These are phyloP conservation scores for Rosellinia necatrix DNA, from an alignment of 2,329 filamentous ascomycete genomes.

Conservation along the genomic window DNA sequence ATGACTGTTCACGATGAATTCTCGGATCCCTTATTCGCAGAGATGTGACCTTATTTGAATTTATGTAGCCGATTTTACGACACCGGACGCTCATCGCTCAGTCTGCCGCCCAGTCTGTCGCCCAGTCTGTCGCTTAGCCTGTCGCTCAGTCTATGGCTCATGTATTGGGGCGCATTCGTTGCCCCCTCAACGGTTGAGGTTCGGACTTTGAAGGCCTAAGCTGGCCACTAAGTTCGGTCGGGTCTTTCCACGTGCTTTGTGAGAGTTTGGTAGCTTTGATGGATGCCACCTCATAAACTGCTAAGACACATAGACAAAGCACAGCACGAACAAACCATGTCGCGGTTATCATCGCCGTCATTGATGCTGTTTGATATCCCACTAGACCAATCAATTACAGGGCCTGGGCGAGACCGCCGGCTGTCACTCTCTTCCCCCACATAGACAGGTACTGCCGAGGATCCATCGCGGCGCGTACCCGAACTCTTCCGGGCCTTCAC, in stretches of 20 bases:
- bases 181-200: too few relatives aligned
- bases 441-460: slow-evolving; percentile 18
- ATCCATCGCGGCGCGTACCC: slow-evolving; percentile 22
- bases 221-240: too few relatives aligned
- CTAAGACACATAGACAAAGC: too few relatives aligned
- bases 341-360: slow-evolving; percentile 14
- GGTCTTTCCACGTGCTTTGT: too few relatives aligned
- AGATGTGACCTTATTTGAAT: slow-evolving; percentile 1
- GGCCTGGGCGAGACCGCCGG: slow-evolving; percentile 12
- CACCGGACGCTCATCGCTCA: too few relatives aligned
- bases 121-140: too few relatives aligned
- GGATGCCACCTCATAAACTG: background rate
- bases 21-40: slow-evolving; percentile 1
- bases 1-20: slow-evolving; percentile 7
- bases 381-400: slow-evolving; percentile 14
- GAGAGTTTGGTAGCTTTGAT: background rate
- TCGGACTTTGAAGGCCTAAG: too few relatives aligned
- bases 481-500: slow-evolving; percentile 23
- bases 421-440: slow-evolving; percentile 2
- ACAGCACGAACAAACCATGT: too few relatives aligned
- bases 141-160: too few relatives aligned
- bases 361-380: background rate
- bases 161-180: too few relatives aligned
- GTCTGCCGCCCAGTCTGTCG: too few relatives aligned
- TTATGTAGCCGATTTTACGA: too few relatives aligned